A percentile compares a stretch with the other conserved stretches of the same genome.
phyloP scores from a whole-genome alignment of 495 filamentous ascomycete species.

The Gamarada debralockiae region DNA sequence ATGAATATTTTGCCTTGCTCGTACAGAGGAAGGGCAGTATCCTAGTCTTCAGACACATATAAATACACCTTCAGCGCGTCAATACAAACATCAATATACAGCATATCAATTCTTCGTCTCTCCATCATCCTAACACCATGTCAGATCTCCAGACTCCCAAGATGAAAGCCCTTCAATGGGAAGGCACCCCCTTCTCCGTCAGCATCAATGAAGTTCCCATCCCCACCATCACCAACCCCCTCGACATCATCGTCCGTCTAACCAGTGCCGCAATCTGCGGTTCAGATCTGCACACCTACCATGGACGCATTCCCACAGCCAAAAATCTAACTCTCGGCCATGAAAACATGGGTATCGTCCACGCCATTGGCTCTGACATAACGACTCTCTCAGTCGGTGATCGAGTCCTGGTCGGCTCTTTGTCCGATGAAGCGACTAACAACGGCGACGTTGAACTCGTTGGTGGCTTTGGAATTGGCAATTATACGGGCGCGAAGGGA shows the following conservation, averaged over 20 bases:
- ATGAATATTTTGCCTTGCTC: no score
- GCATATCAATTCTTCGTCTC: no score
- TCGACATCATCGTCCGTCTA: slow-evolving; percentile 35
- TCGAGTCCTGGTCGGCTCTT: slow-evolving; percentile 30
- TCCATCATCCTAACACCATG: no score
- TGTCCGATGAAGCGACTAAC: slow-evolving; percentile 47
- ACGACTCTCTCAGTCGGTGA: slow-evolving; percentile 30
- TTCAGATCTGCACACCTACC: slow-evolving; percentile 29
- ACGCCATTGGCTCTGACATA: slow-evolving; percentile 30
- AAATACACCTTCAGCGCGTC: no score
- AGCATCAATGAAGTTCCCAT: slow-evolving; percentile 14
- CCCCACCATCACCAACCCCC: slow-evolving; percentile 21
- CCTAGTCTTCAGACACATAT: no score
- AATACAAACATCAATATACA: no score
- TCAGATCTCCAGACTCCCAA: no score
- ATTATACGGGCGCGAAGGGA: no score
- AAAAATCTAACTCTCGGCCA: slow-evolving; percentile 31
- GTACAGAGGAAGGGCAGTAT: no score
- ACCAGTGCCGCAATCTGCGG: slow-evolving; percentile 35
- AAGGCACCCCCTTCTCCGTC: background rate
- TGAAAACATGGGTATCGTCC: slow-evolving; percentile 37
- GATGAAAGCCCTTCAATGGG: slow-evolving; percentile 13
- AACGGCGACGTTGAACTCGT: slow-evolving; percentile 58
- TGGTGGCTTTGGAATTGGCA: slow-evolving; percentile 66
- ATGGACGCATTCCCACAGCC: slow-evolving; percentile 21